These are phyloP conservation scores for Aspergillaceae sp. DNA, from an alignment of 2,329 filamentous ascomycete genomes.

Conservation along the genomic window DNA sequence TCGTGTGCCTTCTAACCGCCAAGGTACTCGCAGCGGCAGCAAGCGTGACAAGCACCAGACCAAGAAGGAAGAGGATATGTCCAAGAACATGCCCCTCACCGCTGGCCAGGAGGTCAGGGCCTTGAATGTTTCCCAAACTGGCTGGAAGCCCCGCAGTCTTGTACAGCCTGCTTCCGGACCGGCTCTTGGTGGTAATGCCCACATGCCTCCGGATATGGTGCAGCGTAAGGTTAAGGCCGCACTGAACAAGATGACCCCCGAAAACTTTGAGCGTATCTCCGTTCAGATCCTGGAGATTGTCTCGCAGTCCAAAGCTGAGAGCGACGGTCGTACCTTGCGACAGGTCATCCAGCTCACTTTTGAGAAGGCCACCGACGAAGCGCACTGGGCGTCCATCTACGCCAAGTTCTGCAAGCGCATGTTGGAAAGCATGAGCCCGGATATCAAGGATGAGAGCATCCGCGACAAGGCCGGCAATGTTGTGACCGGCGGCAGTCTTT, in stretches of 20 bases:
- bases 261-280: constrained; percentile 95
- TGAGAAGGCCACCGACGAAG: constrained; percentile 96
- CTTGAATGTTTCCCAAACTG: constrained; percentile 60
- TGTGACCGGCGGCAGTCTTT: constrained; percentile 84
- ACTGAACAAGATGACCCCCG: constrained; percentile 99
- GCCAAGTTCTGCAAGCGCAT: constrained; percentile 97
- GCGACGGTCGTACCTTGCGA: constrained; percentile 84
- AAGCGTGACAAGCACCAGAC: constrained; percentile 43
- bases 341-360: constrained; percentile 99
- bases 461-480: constrained; percentile 81
- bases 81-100: constrained; percentile 88
- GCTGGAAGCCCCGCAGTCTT: constrained; percentile 83
- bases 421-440: constrained; percentile 87
- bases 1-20: constrained; percentile 55
- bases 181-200: constrained; percentile 44
- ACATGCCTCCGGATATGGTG: constrained; percentile 83
- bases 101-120: constrained; percentile 72
- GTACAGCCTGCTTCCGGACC: constrained; percentile 40
- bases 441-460: constrained; percentile 93
- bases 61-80: constrained; percentile 58
- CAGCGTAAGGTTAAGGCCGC: constrained; percentile 98
- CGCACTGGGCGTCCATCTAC: constrained; percentile 98
- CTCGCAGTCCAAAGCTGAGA: constrained; percentile 89
- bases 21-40: constrained; percentile 40
- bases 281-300: constrained; percentile 90